These are phyloP conservation scores for Barnettozyma vustinii DNA, from an alignment of 805 yeast species.

Conservation along the genomic window DNA sequence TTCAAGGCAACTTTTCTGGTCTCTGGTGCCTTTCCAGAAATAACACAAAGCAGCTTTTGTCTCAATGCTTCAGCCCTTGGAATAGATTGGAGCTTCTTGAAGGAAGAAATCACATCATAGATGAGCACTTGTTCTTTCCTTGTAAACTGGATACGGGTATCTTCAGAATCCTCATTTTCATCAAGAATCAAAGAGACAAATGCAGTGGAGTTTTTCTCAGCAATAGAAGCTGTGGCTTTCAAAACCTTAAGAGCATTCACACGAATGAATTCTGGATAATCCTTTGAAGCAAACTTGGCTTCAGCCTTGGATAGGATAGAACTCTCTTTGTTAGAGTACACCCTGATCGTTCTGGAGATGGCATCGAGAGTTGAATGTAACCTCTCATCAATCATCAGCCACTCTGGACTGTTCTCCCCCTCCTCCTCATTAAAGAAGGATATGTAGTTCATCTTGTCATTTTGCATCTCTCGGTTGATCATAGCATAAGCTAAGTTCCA, in stretches of 20 bases:
- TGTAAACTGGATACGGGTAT: constrained; percentile 32
- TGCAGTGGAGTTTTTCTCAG: constrained; percentile 54
- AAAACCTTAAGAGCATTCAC: constrained; percentile 55
- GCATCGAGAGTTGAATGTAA: constrained; percentile 11
- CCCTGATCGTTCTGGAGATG: constrained; percentile 5
- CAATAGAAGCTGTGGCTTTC: constrained; percentile 53
- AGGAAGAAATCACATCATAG: constrained; percentile 56
- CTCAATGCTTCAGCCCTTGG: constrained; percentile 48
- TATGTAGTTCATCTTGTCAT: not conserved
- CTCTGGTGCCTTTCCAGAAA: constrained; percentile 55
- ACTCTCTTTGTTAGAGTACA: constrained; percentile 8
- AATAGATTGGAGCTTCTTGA: constrained; percentile 57
- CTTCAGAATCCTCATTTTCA: constrained; percentile 14
- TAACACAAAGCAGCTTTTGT: constrained; percentile 44
- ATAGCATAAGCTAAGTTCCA: constrained; percentile 51
- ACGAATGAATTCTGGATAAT: constrained; percentile 29
- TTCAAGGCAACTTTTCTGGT: constrained; percentile 71
- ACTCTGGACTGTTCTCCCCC: constrained; percentile 9
- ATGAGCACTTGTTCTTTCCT: constrained; percentile 52
- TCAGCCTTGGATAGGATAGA: constrained; percentile 15
- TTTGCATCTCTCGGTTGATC: constrained; percentile 15
- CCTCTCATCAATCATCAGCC: constrained; percentile 20
- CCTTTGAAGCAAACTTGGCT: constrained; percentile 3
- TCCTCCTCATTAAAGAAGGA: constrained; percentile 11
- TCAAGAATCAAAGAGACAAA: constrained; percentile 55